Conservation (phyloP, 2,329 filamentous ascomycete species). For the Sporothrix inflata region DNA sequence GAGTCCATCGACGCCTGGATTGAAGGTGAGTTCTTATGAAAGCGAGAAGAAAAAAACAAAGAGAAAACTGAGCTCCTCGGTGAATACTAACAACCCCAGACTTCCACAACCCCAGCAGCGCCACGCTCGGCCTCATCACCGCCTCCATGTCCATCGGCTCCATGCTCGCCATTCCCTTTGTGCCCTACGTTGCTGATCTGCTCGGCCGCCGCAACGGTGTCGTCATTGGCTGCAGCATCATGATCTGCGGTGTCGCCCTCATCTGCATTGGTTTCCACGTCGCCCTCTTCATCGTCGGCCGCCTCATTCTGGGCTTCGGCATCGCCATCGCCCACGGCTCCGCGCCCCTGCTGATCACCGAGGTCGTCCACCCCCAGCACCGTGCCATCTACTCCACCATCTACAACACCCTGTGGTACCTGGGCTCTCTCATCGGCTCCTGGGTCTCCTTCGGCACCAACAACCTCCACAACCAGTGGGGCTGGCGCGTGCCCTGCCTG, state of each 20-base stretch:
- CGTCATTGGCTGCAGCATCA: constrained; percentile 47
- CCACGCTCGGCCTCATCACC: constrained; percentile 47
- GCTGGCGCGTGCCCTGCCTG: constrained; percentile 33
- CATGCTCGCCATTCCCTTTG: constrained; percentile 49
- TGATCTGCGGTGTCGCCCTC: constrained; percentile 46
- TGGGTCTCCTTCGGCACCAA: constrained; percentile 33
- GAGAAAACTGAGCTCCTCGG: not conserved
- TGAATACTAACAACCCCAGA: constrained; percentile 27
- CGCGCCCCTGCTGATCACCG: constrained; percentile 31
- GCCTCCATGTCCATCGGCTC: constrained; percentile 52
- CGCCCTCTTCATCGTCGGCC: constrained; percentile 40
- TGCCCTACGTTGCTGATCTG: constrained; percentile 51
- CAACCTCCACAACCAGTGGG: constrained; percentile 30
- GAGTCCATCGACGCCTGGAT: constrained; percentile 47
- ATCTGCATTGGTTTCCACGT: constrained; percentile 44
- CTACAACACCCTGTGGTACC: constrained; percentile 40
- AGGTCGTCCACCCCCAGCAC: constrained; percentile 32
- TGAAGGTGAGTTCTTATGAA: no score
- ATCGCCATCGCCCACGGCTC: constrained; percentile 33
- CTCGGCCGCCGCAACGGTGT: constrained; percentile 51
- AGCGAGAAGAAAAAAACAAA: no score
- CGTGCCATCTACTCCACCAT: constrained; percentile 32
- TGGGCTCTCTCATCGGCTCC: constrained; percentile 38
- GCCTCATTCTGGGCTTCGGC: constrained; percentile 34
- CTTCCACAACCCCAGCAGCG: constrained; percentile 41